Evolutionary conservation across 106 monocot genomes (phyloP).

Genomic region (Dendrobium chrysotoxum): DNA sequence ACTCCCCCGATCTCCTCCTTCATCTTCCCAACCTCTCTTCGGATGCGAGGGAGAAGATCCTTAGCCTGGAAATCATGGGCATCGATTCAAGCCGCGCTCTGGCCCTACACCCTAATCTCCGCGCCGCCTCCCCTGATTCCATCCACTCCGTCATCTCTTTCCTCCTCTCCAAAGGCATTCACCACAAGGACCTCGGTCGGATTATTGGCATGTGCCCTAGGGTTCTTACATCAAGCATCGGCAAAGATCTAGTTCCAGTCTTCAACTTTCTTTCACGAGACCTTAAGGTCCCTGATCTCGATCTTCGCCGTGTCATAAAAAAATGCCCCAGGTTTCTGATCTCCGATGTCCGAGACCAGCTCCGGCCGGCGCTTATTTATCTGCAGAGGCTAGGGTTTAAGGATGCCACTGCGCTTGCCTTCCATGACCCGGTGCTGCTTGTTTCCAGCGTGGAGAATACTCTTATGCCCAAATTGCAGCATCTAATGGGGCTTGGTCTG

Average conservation of each 20-base stretch:
- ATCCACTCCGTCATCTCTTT: slow-evolving; percentile 59
- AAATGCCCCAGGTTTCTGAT: slow-evolving; percentile 77
- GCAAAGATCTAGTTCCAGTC: slow-evolving; percentile 41
- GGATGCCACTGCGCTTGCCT: slow-evolving; percentile 38
- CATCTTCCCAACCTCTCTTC: slow-evolving; percentile 44
- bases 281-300: slow-evolving; percentile 28
- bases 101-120: slow-evolving; percentile 50
- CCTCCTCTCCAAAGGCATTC: slow-evolving; percentile 67
- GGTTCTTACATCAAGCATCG: slow-evolving; percentile 51
- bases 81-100: slow-evolving; percentile 59
- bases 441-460: slow-evolving; percentile 76
- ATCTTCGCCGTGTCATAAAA: slow-evolving; percentile 37
- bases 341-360: slow-evolving; percentile 63
- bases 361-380: slow-evolving; percentile 51
- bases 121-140: slow-evolving; percentile 42
- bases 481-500: slow-evolving; percentile 33
- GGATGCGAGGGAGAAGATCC: slow-evolving; percentile 64
- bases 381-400: slow-evolving; percentile 57
- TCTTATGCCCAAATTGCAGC: slow-evolving; percentile 57
- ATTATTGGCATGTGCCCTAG: slow-evolving; percentile 73
- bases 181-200: slow-evolving; percentile 56
- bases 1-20: slow-evolving; percentile 8
- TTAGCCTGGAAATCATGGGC: slow-evolving; percentile 81
- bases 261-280: slow-evolving; percentile 72
- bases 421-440: slow-evolving; percentile 52